Evolutionary conservation across 306 rosid species (phyloP).

Genomic region (Ochetophila trinervis): DNA sequence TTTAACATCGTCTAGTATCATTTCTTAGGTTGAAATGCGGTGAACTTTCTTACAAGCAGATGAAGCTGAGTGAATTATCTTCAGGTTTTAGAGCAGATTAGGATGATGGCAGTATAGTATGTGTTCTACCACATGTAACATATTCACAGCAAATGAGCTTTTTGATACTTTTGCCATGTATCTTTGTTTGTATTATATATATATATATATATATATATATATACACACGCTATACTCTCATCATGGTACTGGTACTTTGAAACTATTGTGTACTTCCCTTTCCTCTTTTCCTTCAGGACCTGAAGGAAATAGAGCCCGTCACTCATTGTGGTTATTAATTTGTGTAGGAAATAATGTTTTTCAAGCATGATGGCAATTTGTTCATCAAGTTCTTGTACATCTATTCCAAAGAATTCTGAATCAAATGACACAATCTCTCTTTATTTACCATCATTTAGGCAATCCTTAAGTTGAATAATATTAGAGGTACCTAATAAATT

Average conservation of each 20-base stretch:
- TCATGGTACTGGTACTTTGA: conserved; percentile 7
- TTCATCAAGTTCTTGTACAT: background rate
- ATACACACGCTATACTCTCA: too few species aligned
- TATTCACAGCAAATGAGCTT: conserved; percentile 26
- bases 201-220: conserved; percentile 21
- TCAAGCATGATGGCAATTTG: background rate
- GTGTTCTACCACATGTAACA: conserved; percentile 30
- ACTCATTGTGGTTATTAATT: background rate
- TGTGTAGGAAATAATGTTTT: background rate
- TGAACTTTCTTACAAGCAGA: conserved; percentile 25
- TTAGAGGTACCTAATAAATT: too few species aligned
- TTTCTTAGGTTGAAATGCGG: conserved; percentile 25
- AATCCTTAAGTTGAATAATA: too few species aligned
- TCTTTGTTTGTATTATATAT: conserved; percentile 27
- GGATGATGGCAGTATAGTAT: conserved; percentile 28
- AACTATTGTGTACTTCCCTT: background rate
- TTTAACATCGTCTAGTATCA: conserved; percentile 33
- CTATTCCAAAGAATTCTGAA: background rate
- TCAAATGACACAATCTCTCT: background rate
- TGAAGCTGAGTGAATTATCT: conserved; percentile 22
- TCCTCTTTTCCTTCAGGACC: conserved; percentile 10
- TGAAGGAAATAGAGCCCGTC: conserved; percentile 1
- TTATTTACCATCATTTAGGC: too few species aligned
- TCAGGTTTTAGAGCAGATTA: conserved; percentile 7
- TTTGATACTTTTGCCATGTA: conserved; percentile 23